These are phyloP conservation scores for Neopestalotiopsis sp. DNA, from an alignment of 2,329 filamentous ascomycete genomes.

Conservation along the genomic window DNA sequence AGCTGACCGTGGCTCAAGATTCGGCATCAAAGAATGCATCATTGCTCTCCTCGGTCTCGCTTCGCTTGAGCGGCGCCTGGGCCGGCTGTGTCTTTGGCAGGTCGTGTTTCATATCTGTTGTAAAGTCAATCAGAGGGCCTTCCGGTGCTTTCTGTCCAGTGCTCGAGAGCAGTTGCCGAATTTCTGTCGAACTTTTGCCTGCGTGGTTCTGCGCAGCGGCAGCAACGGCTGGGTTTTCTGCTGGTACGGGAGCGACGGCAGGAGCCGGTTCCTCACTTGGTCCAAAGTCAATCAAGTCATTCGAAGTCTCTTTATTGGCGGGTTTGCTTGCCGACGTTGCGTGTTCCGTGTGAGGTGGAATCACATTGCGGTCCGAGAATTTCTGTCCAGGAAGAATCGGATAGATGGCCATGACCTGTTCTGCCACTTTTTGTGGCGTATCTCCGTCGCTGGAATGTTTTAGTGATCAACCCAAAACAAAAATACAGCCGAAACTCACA, in stretches of 20 bases:
- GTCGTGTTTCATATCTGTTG: conserved; percentile 56
- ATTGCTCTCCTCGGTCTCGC: conserved; percentile 41
- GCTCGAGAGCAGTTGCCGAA: conserved; percentile 48
- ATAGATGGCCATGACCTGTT: conserved; percentile 86
- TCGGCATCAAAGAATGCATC: conserved; percentile 44
- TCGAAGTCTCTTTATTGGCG: conserved; percentile 27
- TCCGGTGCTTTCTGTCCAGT: conserved; percentile 51
- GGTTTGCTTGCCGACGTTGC: conserved; percentile 23
- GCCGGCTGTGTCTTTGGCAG: conserved; percentile 41
- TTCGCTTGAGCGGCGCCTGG: conserved; percentile 33
- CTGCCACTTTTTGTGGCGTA: conserved; percentile 70
- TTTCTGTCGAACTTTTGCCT: conserved; percentile 39
- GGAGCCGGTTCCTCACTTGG: conserved; percentile 40
- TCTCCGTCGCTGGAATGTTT: conserved; percentile 52
- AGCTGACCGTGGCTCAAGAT: neutral
- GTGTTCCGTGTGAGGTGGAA: conserved; percentile 51
- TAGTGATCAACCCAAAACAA: conserved; percentile 20
- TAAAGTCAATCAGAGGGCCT: conserved; percentile 62
- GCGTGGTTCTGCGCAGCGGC: conserved; percentile 15
- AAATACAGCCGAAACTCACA: conserved; percentile 58
- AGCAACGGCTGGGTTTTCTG: conserved; percentile 19
- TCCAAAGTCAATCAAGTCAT: conserved; percentile 64
- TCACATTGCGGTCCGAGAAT: conserved; percentile 56
- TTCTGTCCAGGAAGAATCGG: conserved; percentile 83
- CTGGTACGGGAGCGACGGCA: conserved; percentile 17